Base-by-base conservation (phyloP, 768 basidiomycete genomes). In the Lepiota brunneoincarnata region DNA sequence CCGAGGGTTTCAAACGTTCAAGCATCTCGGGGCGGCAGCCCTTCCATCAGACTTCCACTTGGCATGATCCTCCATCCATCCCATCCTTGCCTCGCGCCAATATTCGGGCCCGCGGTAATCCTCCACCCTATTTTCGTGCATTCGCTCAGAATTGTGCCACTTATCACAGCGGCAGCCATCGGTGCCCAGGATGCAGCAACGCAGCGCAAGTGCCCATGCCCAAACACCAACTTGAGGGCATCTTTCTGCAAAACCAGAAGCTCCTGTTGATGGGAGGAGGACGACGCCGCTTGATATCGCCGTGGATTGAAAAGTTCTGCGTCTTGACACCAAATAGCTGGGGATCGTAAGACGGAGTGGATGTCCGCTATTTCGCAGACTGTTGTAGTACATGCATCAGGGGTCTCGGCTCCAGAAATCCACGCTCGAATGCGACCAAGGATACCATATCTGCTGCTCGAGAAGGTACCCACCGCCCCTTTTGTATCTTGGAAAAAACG, bases 171-270 rank as follows among this genome's bases (percentile, higher is more conserved):
- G 2, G 75, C 78, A 1, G 80, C 78, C 46, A 77, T 71, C 1
- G 80, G 76, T 5, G 79, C 83, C 75, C 82, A 82, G 3, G 63
- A 65, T 15, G 61, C 60, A 0, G 78, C 83, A 6, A 77, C 69
- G 45, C 81, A 83, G n/a, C 67, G 60, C 48, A 83, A 58, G 10
- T 67, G 67, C 1, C 79, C 80, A 46, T 63, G 59, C 1, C 84
- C 84, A 58, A 86, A 86, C 0, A 80, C 69, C 9, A 76, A 59
- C n/a, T 31, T 31, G 59, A 61, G 53, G 26, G 67, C 56, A 2
- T 49, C 51, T 9, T 54, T 51, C 38, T 59, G 64, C 53, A 60
- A n/a, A 62, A 42, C 14, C 63, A 36, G 39, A n/a, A n/a, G n/a
- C n/a, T n/a, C n/a, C n/a, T n/a, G n/a, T n/a, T n/a, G n/a, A n/a